Evolutionary conservation across 1,284 basidiomycete genomes (phyloP), one percentile per base, ranked within the genome.

Genomic region (Tranzscheliella williamsii): DNA sequence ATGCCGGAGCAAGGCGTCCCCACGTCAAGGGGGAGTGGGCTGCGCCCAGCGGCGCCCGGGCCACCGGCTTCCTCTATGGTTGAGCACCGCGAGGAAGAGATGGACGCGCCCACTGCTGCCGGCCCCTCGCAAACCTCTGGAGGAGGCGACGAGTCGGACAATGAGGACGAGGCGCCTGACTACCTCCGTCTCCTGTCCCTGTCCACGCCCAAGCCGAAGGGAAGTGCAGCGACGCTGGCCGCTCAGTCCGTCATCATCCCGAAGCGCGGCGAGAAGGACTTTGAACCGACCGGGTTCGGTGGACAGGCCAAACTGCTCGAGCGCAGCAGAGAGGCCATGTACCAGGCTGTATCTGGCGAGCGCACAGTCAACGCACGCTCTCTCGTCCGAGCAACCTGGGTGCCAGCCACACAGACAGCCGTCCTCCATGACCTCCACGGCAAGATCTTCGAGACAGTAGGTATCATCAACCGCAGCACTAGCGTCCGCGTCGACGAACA

Each of bases 291-390:
- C 64, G 79, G 72, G 49, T 57, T 80, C 74, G 64, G 83, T 42
- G 83, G 85, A 33, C 84, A 89, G 47, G 84, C 85, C 16, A 89
- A 90, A 37, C 86, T 86, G 45, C 81, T 94, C n/a, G 89, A 93
- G 63, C 80, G 85, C 20, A 87, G 89, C 77, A 81, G 92, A 40
- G 81, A 83, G 46, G 91, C 92, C 8, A 90, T 95, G 86, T 87
- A 92, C 53, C 85, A 86, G 31, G 86, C 90, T 0, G 79, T 96
- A 35, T 82, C 84, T 27, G 84, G 87, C 4, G 84, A 85, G 11
- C 83, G 91, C 5, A 54, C 27, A 2, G 42, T 57, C 0, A 38
- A 42, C 0, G 57, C 62, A 12, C 53, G 69, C n/a, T 54, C 60
- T 4, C 47, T 75, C 18, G 64, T 61, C 4, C 42, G 60, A 2